A percentile compares a stretch with the other conserved stretches of the same genome.
Evolutionary conservation across 345 rosid genomes (phyloP).

Genomic region (Salix caprea): DNA sequence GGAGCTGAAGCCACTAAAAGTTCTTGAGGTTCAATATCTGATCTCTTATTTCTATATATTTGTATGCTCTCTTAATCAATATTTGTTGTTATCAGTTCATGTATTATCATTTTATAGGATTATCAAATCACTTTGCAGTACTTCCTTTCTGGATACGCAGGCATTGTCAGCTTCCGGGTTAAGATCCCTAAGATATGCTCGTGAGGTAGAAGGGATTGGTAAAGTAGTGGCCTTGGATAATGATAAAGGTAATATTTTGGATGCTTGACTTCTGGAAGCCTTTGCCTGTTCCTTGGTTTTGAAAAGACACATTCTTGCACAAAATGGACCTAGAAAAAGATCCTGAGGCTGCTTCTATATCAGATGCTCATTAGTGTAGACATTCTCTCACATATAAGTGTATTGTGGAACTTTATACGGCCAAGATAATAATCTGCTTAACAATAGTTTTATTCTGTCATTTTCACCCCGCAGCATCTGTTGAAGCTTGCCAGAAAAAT

Average conservation of each 20-base stretch:
- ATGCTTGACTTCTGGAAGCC: neutral
- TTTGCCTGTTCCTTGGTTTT: slow-evolving; percentile 1
- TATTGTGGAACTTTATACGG: neutral
- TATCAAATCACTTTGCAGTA: neutral
- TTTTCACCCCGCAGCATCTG: slow-evolving; percentile 49
- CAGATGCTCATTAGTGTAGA: neutral
- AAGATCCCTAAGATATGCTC: slow-evolving; percentile 90
- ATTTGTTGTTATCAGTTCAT: slow-evolving; percentile 1
- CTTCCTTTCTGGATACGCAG: slow-evolving; percentile 35
- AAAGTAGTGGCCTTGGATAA: slow-evolving; percentile 95
- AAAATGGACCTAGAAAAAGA: neutral
- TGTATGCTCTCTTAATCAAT: neutral
- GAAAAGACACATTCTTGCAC: neutral
- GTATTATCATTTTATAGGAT: neutral
- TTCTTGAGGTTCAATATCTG: slow-evolving; percentile 67
- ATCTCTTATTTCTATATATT: slow-evolving; percentile 1
- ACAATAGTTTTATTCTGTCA: neutral
- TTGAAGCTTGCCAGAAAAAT: slow-evolving; percentile 90
- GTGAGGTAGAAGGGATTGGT: slow-evolving; percentile 87
- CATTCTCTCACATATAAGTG: neutral
- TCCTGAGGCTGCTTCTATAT: neutral
- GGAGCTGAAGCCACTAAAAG: slow-evolving; percentile 77
- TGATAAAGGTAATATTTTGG: slow-evolving; percentile 59
- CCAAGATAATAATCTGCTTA: neutral
- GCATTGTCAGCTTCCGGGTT: slow-evolving; percentile 96